A percentile compares a stretch with the other conserved stretches of the same genome.
phyloP scores from a whole-genome alignment of 1,139 yeast species.

The Debaryomyces nepalensis region DNA sequence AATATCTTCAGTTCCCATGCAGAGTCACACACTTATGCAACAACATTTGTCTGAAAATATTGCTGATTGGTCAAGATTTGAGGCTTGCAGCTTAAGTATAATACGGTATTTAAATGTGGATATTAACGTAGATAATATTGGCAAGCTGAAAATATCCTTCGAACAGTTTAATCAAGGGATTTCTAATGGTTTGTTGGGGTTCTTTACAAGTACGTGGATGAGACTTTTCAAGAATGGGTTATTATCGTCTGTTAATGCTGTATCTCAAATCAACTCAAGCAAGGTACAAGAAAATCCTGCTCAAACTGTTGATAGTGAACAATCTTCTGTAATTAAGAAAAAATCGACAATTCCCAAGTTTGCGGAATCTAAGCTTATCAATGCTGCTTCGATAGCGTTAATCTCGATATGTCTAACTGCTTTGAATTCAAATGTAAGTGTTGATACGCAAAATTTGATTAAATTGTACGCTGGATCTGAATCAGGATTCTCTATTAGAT shows the following conservation, averaged over 20 bases:
- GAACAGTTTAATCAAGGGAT: conserved; percentile 39
- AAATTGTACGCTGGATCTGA: conserved; percentile 74
- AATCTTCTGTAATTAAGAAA: neutral
- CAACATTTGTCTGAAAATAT: conserved; percentile 19
- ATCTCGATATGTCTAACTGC: conserved; percentile 38
- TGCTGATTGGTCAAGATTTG: conserved; percentile 40
- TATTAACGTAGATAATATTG: conserved; percentile 27
- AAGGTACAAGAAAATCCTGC: neutral
- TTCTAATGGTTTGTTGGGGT: conserved; percentile 34
- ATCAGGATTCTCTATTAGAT: conserved; percentile 84
- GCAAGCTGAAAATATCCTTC: conserved; percentile 30
- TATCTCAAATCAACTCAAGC: neutral
- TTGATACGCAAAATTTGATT: conserved; percentile 50
- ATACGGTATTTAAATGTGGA: conserved; percentile 50
- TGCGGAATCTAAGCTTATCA: conserved; percentile 45
- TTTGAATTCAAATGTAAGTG: conserved; percentile 24
- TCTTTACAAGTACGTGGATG: conserved; percentile 41
- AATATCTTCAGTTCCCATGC: conserved; percentile 30
- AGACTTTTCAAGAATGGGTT: conserved; percentile 39
- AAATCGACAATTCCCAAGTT: conserved; percentile 19
- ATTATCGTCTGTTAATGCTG: conserved; percentile 17
- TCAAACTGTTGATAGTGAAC: neutral
- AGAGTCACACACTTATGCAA: conserved; percentile 29
- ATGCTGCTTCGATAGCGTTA: conserved; percentile 45
- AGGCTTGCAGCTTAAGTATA: conserved; percentile 36